phyloP scores from a whole-genome alignment of 1,284 basidiomycete species.

The Cutaneotrichosporon sp. region DNA sequence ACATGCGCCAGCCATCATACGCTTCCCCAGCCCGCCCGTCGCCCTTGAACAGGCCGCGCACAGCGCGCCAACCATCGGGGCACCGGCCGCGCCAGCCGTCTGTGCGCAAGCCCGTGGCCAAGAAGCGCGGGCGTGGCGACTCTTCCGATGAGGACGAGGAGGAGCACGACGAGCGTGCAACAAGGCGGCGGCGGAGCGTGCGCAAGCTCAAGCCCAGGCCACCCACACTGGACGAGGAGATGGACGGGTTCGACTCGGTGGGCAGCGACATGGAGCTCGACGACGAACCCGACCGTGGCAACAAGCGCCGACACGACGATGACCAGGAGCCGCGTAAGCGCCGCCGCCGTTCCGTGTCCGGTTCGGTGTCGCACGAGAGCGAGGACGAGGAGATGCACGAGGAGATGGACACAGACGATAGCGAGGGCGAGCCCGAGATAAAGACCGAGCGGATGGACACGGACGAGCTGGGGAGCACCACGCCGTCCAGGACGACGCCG shows the following conservation, averaged over 20 bases:
- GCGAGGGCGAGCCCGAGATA: slow-evolving; percentile 1
- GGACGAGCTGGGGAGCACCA: neutral
- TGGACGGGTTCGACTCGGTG: slow-evolving; percentile 10
- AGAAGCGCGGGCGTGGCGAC: slow-evolving; percentile 20
- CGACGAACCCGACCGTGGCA: neutral
- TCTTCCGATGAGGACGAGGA: slow-evolving; percentile 13
- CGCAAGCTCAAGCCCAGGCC: neutral
- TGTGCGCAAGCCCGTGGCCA: neutral
- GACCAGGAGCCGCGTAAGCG: slow-evolving; percentile 19
- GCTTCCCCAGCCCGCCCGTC: slow-evolving; percentile 7
- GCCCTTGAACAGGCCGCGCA: neutral
- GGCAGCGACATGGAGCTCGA: neutral
- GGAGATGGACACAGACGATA: slow-evolving; percentile 13
- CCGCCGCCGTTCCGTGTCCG: neutral
- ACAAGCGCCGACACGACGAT: slow-evolving; percentile 17
- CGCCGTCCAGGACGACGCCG: neutral
- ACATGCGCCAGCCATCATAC: neutral
- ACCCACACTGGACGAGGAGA: slow-evolving; percentile 10
- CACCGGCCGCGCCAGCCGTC: neutral
- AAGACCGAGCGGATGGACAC: slow-evolving; percentile 9
- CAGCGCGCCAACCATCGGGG: neutral
- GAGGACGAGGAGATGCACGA: slow-evolving; percentile 8
- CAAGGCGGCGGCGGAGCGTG: neutral
- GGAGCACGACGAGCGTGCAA: slow-evolving; percentile 9
- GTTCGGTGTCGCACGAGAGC: slow-evolving; percentile 9